phyloP scores from a whole-genome alignment of 192 early-diverging fungal genomes.

The Rhizoclosmatium sp. region DNA sequence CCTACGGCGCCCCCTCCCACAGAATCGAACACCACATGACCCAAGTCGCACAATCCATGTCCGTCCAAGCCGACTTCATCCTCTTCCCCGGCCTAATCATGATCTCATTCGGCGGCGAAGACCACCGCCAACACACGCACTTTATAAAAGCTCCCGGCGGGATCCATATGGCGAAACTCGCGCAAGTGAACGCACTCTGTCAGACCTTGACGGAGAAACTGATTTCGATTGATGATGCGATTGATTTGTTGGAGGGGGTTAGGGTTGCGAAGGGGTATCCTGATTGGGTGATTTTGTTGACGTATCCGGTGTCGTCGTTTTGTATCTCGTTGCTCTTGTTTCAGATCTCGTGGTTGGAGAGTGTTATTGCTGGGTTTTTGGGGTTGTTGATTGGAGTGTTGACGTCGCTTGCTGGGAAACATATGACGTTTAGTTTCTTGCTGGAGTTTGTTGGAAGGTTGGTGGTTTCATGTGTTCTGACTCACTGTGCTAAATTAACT shows the following conservation, averaged over 20 bases:
- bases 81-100: slow-evolving; percentile 50
- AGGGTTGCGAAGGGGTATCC: slow-evolving; percentile 16
- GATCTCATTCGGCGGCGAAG: slow-evolving; percentile 44
- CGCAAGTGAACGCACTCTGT: slow-evolving; percentile 55
- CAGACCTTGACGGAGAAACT: slow-evolving; percentile 33
- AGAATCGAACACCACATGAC: slow-evolving; percentile 53
- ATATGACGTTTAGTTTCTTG: slow-evolving; percentile 41
- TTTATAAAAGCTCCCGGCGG: slow-evolving; percentile 46
- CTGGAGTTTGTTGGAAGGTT: slow-evolving; percentile 53
- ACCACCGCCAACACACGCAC: slow-evolving; percentile 40
- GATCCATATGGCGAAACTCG: slow-evolving; percentile 50
- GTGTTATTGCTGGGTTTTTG: slow-evolving; percentile 36
- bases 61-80: slow-evolving; percentile 46
- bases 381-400: slow-evolving; percentile 45
- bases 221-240: slow-evolving; percentile 43
- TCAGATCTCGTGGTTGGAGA: slow-evolving; percentile 47
- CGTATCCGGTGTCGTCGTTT: slow-evolving; percentile 46
- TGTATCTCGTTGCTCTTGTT: slow-evolving; percentile 51
- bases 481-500: slow-evolving; percentile 21
- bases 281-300: slow-evolving; percentile 29
- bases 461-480: slow-evolving; percentile 67
- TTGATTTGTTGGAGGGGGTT: slow-evolving; percentile 42
- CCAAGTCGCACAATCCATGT: slow-evolving; percentile 47
- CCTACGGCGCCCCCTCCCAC: slow-evolving; percentile 56
- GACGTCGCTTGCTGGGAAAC: slow-evolving; percentile 30